Base-by-base conservation (phyloP, 441 rosid species). In the Gossypium davidsonii region DNA sequence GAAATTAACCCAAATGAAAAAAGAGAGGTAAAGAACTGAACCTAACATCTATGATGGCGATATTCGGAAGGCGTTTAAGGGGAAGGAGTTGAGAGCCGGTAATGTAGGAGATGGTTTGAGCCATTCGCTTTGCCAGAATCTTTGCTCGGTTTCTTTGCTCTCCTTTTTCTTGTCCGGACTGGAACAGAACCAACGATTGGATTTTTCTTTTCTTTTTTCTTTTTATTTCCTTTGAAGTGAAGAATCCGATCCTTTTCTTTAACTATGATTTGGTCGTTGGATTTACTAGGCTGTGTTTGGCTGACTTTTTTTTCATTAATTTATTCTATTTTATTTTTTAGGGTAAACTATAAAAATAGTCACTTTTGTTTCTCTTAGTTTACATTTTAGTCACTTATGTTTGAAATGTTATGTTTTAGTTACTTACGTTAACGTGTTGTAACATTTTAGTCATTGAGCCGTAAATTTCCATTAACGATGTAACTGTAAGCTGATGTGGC, bases 31-130 rank as follows among this genome's bases (percentile, higher is more conserved):
- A 34, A 12, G 39, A 25, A 51, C 5, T 23, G 14, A 44, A 89
- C 94, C 98, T 88, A 81, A 91, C 98, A 76, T 94, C 97, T 64
- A 94, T 63, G 20, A 94, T 81, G 79, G 92, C 98, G 39, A 92
- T 80, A 71, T 92, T 87, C 4, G 93, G 91, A 56, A 88, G 90
- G 73, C 80, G 81, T 73, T 82, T 82, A 60, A 90, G 78, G 71
- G 93, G 72, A 46, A 94, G 91, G 62, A 91, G 97, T 88, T 89
- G 87, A 72, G 96, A 77, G 20, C 85, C 91, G 4, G 89, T 87
- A 65, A 94, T 77, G 90, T 85, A 91, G 60, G 97, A 86, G 85
- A 94, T 80, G 81, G 85, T 82, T 31, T 88, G 85, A 78, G 90
- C 87, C 97, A 89, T 90, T 57, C 17, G 48, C 51, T 28, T 70